phyloP scores from a whole-genome alignment of 2,329 filamentous ascomycete species.

The Fusarium concolor region DNA sequence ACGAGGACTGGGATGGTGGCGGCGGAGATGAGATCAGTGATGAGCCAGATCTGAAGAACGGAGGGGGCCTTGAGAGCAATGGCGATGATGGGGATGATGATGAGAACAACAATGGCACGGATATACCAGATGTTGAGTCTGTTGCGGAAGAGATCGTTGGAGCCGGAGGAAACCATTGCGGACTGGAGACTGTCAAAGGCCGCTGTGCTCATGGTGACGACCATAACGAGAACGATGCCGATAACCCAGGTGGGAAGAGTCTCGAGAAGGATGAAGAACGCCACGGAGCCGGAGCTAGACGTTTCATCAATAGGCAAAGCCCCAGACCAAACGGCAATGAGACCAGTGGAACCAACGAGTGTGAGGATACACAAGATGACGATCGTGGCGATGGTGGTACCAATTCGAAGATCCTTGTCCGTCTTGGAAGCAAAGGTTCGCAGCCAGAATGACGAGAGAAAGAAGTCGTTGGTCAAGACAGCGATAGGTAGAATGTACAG shows the following conservation, averaged over 20 bases:
- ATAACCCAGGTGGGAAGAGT: slow-evolving; percentile 84
- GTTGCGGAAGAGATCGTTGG: slow-evolving; percentile 88
- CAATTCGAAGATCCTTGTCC: slow-evolving; percentile 81
- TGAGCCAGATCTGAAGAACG: slow-evolving; percentile 84
- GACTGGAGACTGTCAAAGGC: slow-evolving; percentile 85
- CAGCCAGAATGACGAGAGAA: slow-evolving; percentile 86
- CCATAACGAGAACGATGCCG: slow-evolving; percentile 84
- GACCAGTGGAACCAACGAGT: slow-evolving; percentile 77
- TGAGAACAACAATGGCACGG: slow-evolving; percentile 73
- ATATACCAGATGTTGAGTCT: slow-evolving; percentile 80
- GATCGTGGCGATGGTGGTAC: slow-evolving; percentile 74
- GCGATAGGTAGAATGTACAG: slow-evolving; percentile 86
- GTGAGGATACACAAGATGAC: slow-evolving; percentile 76
- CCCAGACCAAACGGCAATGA: slow-evolving; percentile 83
- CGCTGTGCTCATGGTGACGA: slow-evolving; percentile 78
- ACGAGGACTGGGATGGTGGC: slow-evolving; percentile 79
- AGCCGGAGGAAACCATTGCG: slow-evolving; percentile 86
- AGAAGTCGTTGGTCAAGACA: slow-evolving; percentile 87
- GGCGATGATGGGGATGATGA: slow-evolving; percentile 80
- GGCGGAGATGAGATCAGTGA: slow-evolving; percentile 82
- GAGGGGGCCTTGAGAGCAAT: slow-evolving; percentile 79
- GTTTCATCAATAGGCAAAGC: slow-evolving; percentile 71
- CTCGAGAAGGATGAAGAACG: slow-evolving; percentile 80
- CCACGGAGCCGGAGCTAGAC: slow-evolving; percentile 69
- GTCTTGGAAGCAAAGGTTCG: slow-evolving; percentile 84